Evolutionary conservation across 2,329 filamentous ascomycete genomes (phyloP).

Genomic region (Beauveria caledonica): DNA sequence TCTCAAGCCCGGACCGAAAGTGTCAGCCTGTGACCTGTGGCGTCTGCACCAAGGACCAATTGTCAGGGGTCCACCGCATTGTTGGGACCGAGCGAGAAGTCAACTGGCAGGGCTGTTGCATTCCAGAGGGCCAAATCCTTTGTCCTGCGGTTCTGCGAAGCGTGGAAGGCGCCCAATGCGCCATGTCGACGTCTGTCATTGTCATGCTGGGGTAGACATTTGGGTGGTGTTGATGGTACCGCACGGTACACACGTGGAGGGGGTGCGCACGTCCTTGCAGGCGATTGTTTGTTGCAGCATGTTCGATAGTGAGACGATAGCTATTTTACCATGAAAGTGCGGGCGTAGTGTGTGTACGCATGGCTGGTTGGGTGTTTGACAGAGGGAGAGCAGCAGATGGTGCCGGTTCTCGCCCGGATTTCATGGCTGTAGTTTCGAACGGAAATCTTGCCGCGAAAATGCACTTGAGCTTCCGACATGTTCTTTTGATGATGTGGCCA

Average conservation of each 20-base stretch:
- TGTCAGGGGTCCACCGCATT: background rate
- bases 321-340: no score
- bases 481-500: no score
- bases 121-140: no score
- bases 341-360: no score
- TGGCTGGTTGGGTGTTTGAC: no score
- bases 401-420: no score
- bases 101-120: background rate
- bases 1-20: background rate
- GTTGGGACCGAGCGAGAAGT: background rate
- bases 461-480: no score
- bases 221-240: background rate
- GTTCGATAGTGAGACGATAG: background rate
- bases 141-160: background rate
- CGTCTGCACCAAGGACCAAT: background rate
- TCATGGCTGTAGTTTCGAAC: no score
- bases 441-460: no score
- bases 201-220: background rate
- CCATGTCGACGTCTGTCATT: background rate
- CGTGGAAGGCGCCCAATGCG: background rate
- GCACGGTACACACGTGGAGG: background rate
- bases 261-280: background rate
- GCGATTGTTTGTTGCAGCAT: background rate
- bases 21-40: background rate
- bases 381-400: no score